A percentile compares a stretch with the other conserved stretches of the same genome.
These are phyloP conservation scores for Fonsecaea multimorphosa DNA, from an alignment of 2,329 filamentous ascomycete genomes.

Conservation along the genomic window DNA sequence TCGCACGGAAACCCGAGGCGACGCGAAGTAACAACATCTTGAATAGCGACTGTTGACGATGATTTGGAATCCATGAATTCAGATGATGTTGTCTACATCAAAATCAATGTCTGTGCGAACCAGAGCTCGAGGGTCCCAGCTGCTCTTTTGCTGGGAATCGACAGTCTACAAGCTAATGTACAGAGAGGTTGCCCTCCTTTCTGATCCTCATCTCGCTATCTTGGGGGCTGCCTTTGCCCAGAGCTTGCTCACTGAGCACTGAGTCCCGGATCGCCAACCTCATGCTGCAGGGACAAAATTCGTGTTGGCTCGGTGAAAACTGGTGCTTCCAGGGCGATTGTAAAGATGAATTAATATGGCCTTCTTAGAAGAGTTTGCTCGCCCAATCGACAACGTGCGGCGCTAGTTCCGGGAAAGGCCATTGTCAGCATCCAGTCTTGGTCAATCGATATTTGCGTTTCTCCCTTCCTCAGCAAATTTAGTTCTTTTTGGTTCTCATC, in stretches of 20 bases:
- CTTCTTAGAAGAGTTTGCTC: slow-evolving; percentile 53
- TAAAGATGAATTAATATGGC: neutral
- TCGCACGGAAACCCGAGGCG: neutral
- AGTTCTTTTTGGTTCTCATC: neutral
- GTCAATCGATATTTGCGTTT: neutral
- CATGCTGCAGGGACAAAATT: neutral
- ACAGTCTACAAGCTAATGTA: slow-evolving; percentile 44
- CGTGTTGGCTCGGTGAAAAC: neutral
- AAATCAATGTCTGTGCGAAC: slow-evolving; percentile 13
- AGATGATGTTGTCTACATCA: slow-evolving; percentile 17
- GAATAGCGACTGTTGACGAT: slow-evolving; percentile 29
- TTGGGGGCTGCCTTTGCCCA: neutral
- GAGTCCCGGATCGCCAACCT: neutral
- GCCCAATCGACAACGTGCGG: slow-evolving; percentile 59
- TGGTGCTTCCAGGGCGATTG: neutral
- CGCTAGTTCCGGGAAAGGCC: slow-evolving; percentile 42
- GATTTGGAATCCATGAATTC: slow-evolving; percentile 25
- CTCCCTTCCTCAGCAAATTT: neutral
- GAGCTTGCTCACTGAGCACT: neutral
- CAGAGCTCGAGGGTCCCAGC: neutral
- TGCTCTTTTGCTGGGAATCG: slow-evolving; percentile 6
- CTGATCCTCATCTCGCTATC: neutral
- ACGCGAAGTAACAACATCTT: slow-evolving; percentile 18
- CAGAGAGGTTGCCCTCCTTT: slow-evolving; percentile 19
- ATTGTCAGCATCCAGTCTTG: neutral